Conservation (phyloP, 192 early-diverging fungal genomes). For the Gonapodya prolifera region DNA sequence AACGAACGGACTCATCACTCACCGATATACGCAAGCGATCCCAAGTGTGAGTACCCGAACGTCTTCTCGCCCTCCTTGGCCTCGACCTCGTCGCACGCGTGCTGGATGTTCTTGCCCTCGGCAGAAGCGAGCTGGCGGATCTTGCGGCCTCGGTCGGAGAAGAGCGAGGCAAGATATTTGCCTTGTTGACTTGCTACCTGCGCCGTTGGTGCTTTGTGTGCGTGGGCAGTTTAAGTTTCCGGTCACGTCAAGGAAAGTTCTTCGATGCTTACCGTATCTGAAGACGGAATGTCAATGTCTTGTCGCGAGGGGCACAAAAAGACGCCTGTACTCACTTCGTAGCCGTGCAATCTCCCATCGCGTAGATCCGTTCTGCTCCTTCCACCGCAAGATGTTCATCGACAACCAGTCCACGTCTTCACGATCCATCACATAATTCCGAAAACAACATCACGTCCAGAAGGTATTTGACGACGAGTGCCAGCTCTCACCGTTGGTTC, state of each 20-base stretch:
- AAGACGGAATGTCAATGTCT: too few species aligned
- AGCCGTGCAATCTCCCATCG: slow-evolving; percentile 59
- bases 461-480: too few species aligned
- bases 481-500: slow-evolving; percentile 26
- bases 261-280: background rate
- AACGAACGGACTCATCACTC: background rate
- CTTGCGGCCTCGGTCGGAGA: slow-evolving; percentile 55
- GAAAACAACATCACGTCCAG: too few species aligned
- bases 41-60: slow-evolving; percentile 76
- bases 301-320: too few species aligned
- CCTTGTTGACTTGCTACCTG: slow-evolving; percentile 85
- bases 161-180: slow-evolving; percentile 61
- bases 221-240: background rate
- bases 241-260: background rate
- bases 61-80: slow-evolving; percentile 23
- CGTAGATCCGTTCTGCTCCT: slow-evolving; percentile 47
- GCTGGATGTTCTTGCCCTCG: slow-evolving; percentile 10
- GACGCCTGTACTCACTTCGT: slow-evolving; percentile 55
- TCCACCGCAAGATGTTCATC: slow-evolving; percentile 59
- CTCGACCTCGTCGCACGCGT: slow-evolving; percentile 10
- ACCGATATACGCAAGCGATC: slow-evolving; percentile 54
- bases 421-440: background rate
- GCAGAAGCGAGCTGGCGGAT: slow-evolving; percentile 11
- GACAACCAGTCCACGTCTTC: slow-evolving; percentile 52
- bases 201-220: slow-evolving; percentile 51